Evolutionary conservation across 192 early-diverging fungal genomes (phyloP).

Genomic region (Geranomyces variabilis): DNA sequence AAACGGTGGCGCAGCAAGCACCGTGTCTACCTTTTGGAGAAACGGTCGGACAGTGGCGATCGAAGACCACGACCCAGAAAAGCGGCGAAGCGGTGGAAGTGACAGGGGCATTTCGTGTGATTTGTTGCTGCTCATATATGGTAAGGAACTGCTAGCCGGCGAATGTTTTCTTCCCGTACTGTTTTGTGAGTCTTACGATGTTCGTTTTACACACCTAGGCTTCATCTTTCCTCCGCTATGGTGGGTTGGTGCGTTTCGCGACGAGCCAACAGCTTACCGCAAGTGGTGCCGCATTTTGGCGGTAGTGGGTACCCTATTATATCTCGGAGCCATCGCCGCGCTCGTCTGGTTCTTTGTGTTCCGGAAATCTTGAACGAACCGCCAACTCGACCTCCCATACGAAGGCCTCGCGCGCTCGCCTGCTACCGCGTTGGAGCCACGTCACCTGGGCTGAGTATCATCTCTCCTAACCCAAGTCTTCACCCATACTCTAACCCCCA

Average conservation of each 20-base stretch:
- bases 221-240: slow-evolving; percentile 31
- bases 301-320: slow-evolving; percentile 27
- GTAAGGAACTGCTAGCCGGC: slow-evolving; percentile 8
- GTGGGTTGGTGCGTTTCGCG: slow-evolving; percentile 26
- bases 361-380: not conserved
- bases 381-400: too few relatives aligned
- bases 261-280: slow-evolving; percentile 21
- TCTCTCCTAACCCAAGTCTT: too few relatives aligned
- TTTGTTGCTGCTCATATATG: slow-evolving; percentile 27
- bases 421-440: too few relatives aligned
- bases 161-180: too few relatives aligned
- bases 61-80: not conserved
- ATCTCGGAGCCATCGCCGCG: slow-evolving; percentile 7
- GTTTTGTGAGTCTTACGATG: not conserved
- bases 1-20: not conserved
- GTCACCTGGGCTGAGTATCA: too few relatives aligned
- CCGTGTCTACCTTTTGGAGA: slow-evolving; percentile 23
- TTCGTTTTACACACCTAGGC: not conserved
- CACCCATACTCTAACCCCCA: too few relatives aligned
- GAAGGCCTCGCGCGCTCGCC: too few relatives aligned
- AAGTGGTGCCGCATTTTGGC: slow-evolving; percentile 15
- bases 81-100: not conserved
- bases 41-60: slow-evolving; percentile 5
- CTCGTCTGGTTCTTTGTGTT: slow-evolving; percentile 31
- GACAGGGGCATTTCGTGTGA: slow-evolving; percentile 17